Base-by-base conservation (phyloP, 306 rosid genomes). In the Betula pendula region DNA sequence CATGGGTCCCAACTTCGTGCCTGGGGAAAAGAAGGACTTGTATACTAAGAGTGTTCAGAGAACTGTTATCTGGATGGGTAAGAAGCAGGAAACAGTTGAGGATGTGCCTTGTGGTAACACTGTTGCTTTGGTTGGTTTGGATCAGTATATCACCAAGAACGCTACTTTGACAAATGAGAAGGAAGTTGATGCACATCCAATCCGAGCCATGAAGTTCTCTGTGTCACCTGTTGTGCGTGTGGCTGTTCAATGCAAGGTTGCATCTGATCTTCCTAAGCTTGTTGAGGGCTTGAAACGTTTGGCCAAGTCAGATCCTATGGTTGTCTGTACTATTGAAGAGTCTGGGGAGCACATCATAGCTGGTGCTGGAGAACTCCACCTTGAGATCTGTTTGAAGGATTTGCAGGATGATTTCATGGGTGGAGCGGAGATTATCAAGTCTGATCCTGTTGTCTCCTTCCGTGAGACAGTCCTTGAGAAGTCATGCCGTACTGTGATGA, bases 11-110 rank as follows among this genome's bases (percentile, higher is more conserved):
- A 95, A 95, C 75, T 95, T 15, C 43, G 93, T 92, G 35, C 98
- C 98, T 19, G 93, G 97, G 0, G 95, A 92, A 75, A 94, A 94
- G 82, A 94, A 94, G 66, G 98, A 94, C 43, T 56, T 94, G 77
- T 92, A 94, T 11, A 86, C 82, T 1, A 94, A 94, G 81, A 92
- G 97, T 49, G 97, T 92, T n/a, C 98, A 94, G 82, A 79, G 97
- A 68, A 94, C 98, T 71, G 97, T 94, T 1, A 94, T 94, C 75
- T 94, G 97, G 98, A 94, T 92, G 98, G 98, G 98, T 15, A 94
- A 94, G 91, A 92, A 1, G 40, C 97, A 92, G 71, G 98, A 94
- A 78, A 94, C 97, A 0, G 97, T 94, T 14, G 97, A 94, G 74
- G 96, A 94, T 66, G 98, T 94, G n/a, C 97, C 98, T 13, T 94